Percentiles rank a stretch among this genome's conserved stretches.
These are phyloP conservation scores for Herpetomonas samuelpessoai DNA, from an alignment of 208 protist species.

Conservation along the genomic window DNA sequence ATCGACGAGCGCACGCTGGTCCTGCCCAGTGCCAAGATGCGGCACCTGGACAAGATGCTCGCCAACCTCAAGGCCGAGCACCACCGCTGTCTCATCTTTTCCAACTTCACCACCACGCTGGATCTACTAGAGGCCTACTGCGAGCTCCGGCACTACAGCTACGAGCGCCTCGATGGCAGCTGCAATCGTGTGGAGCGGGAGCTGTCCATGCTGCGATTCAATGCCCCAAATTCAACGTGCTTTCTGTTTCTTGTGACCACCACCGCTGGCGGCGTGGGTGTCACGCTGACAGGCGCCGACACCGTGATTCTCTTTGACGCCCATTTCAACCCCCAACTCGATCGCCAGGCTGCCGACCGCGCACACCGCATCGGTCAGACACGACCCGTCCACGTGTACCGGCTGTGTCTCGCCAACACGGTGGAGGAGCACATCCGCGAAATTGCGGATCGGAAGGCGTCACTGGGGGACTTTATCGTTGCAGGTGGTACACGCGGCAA, in stretches of 20 bases:
- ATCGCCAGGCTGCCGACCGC: slow-evolving; percentile 96
- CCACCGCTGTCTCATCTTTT: slow-evolving; percentile 90
- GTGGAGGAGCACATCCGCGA: slow-evolving; percentile 96
- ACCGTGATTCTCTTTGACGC: slow-evolving; percentile 96
- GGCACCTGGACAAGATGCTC: slow-evolving; percentile 90
- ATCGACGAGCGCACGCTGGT: slow-evolving; percentile 66
- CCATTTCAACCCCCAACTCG: slow-evolving; percentile 98
- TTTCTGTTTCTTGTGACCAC: slow-evolving; percentile 98
- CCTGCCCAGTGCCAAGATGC: slow-evolving; percentile 89
- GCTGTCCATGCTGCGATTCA: slow-evolving; percentile 94
- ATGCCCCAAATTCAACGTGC: slow-evolving; percentile 64
- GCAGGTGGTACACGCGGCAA: slow-evolving; percentile 28
- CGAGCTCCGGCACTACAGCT: slow-evolving; percentile 60
- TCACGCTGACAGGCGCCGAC: slow-evolving; percentile 96
- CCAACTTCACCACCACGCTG: slow-evolving; percentile 87
- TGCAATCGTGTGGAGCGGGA: slow-evolving; percentile 86
- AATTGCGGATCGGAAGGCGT: slow-evolving; percentile 91
- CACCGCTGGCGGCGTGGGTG: slow-evolving; percentile 97
- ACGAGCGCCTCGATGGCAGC: slow-evolving; percentile 83
- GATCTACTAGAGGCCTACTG: slow-evolving; percentile 87
- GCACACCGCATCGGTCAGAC: slow-evolving; percentile 96
- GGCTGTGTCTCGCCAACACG: slow-evolving; percentile 92
- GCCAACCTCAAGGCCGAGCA: slow-evolving; percentile 65
- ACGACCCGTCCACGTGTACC: slow-evolving; percentile 93
- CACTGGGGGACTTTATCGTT: slow-evolving; percentile 93